Evolutionary conservation across 257 asterid species (phyloP).

Genomic region (Rauvolfia tetraphylla): DNA sequence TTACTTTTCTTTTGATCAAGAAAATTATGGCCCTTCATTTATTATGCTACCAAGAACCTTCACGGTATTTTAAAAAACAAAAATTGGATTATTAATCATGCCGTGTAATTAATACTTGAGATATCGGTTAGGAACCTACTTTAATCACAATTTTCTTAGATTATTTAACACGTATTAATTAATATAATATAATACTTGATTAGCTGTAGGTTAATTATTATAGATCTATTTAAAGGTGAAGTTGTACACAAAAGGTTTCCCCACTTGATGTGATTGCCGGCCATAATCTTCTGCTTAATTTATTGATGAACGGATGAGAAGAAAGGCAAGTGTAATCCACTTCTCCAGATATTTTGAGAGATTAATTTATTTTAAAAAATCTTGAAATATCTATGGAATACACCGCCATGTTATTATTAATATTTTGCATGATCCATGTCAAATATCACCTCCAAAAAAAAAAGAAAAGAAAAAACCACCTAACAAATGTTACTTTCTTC

Average conservation of each 20-base stretch:
- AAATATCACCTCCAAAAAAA: too few relatives aligned
- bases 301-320: constrained; percentile 11
- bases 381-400: constrained; percentile 27
- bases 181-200: too few relatives aligned
- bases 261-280: constrained; percentile 36
- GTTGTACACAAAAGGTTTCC: constrained; percentile 11
- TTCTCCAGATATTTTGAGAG: constrained; percentile 30
- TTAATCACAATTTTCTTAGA: constrained; percentile 3
- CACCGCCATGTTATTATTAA: neutral
- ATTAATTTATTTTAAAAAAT: constrained; percentile 6
- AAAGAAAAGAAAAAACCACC: too few relatives aligned
- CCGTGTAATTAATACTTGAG: too few relatives aligned
- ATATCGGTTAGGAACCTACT: neutral
- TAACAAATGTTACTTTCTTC: too few relatives aligned
- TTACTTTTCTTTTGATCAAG: too few relatives aligned
- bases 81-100: too few relatives aligned
- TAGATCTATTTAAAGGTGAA: neutral
- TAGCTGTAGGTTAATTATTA: neutral
- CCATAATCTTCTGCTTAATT: constrained; percentile 28
- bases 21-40: too few relatives aligned
- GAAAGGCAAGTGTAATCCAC: constrained; percentile 9
- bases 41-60: too few relatives aligned
- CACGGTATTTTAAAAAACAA: too few relatives aligned
- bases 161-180: neutral
- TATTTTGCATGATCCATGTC: too few relatives aligned